Evolutionary conservation across 441 rosid species (phyloP), one percentile per base, ranked within the genome.

Genomic region (Mallotus repandus): DNA sequence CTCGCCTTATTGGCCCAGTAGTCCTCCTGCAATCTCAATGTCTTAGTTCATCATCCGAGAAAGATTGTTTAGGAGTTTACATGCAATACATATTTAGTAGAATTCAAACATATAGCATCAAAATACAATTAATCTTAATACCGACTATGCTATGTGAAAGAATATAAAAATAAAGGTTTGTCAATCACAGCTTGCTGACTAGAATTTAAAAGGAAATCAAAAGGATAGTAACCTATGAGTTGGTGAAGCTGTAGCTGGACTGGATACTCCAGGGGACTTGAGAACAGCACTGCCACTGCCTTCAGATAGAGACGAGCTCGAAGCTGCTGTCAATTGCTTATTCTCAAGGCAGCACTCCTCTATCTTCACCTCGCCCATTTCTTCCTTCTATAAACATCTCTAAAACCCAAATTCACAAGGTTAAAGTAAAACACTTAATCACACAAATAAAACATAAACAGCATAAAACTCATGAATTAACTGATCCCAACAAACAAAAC

Each of bases 1-100:
- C 97, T 70, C 97, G 86, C 85, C 99, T 89, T 57, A 96, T 90
- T 56, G 98, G 99, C 13, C 99, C 99, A 16, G 88, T 89, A 4
- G 91, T 94, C 82, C 99, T 92, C 89, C 99, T 96, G 77, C 82
- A 86, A 70, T 74, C 53, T 63, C 71, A 71, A 62, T 78, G 13
- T 59, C 56, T 43, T 71, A 64, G 52, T 50, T 69, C 81, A 79
- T 56, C 49, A 56, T 53, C 63, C 63, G 50, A 35, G 50, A 53
- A 71, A 16, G 32, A 14, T 38, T n/a, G 7, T 57, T 68, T 69
- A 53, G 52, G 29, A 61, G 61, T 68, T 45, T 12, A 49, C 67
- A 62, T 68, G 9, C 72, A 61, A 59, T 6, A 11, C 46, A 78
- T 3, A 4, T 55, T 46, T 25, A 52, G n/a, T 18, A 38, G 49